Evolutionary conservation across 495 filamentous ascomycete genomes (phyloP).

Genomic region (Aspergillus nanangensis): DNA sequence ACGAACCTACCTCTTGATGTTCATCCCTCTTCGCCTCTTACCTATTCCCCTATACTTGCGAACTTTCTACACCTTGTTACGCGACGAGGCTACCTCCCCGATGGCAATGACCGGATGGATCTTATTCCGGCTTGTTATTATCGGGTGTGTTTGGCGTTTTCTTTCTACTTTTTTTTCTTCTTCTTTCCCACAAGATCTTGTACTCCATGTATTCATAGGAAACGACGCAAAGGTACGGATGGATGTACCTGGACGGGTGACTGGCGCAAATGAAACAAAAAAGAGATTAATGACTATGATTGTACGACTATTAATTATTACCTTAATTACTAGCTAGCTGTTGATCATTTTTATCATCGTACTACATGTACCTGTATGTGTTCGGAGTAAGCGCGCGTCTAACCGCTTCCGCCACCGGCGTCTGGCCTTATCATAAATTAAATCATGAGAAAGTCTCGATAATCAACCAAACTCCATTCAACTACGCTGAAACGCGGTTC

Average conservation of each 20-base stretch:
- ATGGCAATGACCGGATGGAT: slow-evolving; percentile 3
- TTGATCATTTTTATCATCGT: no score
- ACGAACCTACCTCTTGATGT: slow-evolving; percentile 4
- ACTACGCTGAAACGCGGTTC: not conserved
- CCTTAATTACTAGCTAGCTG: not conserved
- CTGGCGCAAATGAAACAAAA: slow-evolving; percentile 21
- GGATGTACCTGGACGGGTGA: slow-evolving; percentile 16
- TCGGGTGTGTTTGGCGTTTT: slow-evolving; percentile 8
- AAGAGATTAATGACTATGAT: slow-evolving; percentile 29
- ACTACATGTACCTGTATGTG: not conserved
- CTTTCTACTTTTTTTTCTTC: slow-evolving; percentile 8
- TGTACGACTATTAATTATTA: slow-evolving; percentile 41
- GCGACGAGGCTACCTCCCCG: not conserved
- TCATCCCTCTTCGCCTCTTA: not conserved
- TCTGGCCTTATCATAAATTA: not conserved
- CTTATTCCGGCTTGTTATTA: not conserved
- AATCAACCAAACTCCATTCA: not conserved
- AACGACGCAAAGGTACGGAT: slow-evolving; percentile 23
- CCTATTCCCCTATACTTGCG: not conserved
- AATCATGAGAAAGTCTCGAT: no score
- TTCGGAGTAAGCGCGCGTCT: slow-evolving; percentile 14
- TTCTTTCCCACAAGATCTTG: slow-evolving; percentile 11
- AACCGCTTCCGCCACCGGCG: slow-evolving; percentile 13
- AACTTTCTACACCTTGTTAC: not conserved
- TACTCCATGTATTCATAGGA: slow-evolving; percentile 38